Evolutionary conservation across 2,329 filamentous ascomycete species (phyloP), one percentile per base, ranked within the genome.

Genomic region (Teratosphaeria pseudoeucalypti): DNA sequence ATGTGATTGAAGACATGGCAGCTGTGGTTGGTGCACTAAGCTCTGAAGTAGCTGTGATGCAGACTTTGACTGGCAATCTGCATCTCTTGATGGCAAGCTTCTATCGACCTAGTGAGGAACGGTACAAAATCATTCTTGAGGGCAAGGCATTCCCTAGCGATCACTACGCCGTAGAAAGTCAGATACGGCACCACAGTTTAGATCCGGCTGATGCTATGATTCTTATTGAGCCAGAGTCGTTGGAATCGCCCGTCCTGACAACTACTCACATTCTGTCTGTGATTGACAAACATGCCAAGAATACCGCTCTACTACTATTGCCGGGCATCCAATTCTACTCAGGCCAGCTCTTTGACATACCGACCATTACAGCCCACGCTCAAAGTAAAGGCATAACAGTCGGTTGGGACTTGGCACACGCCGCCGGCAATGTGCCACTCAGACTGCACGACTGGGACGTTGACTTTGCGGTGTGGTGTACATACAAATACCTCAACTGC

Each of bases 261-360:
- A 95, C 88, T 0, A 81, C 86, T 53, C 79, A 85, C 63, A 88
- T 96, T 49, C 78, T 94, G 10, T 78, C 81, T 7, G 78, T 83
- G 3, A 95, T 96, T 64, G 87, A 91, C 62, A 76, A 84, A 61
- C 86, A 96, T 69, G 88, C 87, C 54, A 79, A 84, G 0, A 82
- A 82, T 6, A 85, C 89, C 0, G 89, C 90, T 1, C 75, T 96
- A 9, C 76, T 96, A 0, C 81, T 96, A 4, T 82, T 96, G 0
- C 90, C 91, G 0, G 92, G 89, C 10, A 87, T 96, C 52, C 91
- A 96, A 71, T 96, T 91, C 77, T 96, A 95, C 76, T 94, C 88
- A 0, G 91, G 91, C 58, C 92, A 96, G 72, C 83, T 88, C 59
- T 88, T 96, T 66, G 90, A 96, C 72, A 92, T 96, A 3, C 75